Conservation (phyloP, 495 filamentous ascomycete genomes). For the Margaritispora aquatica region DNA sequence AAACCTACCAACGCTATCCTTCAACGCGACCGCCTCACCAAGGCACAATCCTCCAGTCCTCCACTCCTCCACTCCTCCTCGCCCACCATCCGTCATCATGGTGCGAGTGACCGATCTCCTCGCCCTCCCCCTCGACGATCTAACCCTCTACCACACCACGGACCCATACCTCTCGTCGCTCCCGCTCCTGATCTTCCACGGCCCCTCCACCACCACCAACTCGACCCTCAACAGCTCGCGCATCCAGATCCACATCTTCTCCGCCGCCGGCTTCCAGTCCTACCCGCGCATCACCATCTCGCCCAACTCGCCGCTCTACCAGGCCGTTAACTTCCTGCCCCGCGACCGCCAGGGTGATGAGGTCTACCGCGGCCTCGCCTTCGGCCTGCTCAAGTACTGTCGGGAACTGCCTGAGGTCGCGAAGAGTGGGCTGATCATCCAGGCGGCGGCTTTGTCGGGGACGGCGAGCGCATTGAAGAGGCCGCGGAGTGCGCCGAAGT, state of each 20-base stretch:
- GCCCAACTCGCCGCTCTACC: conserved; percentile 90
- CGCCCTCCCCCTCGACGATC: conserved; percentile 65
- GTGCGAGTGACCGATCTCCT: conserved; percentile 60
- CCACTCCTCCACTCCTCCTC: no score
- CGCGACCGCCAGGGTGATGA: conserved; percentile 92
- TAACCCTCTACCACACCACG: conserved; percentile 74
- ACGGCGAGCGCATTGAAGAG: conserved; percentile 37
- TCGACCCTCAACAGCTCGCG: conserved; percentile 81
- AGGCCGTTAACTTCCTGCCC: conserved; percentile 85
- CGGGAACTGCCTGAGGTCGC: conserved; percentile 71
- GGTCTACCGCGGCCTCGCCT: conserved; percentile 79
- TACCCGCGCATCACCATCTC: conserved; percentile 89
- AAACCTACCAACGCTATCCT: conserved; percentile 3
- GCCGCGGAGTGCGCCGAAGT: conserved; percentile 51
- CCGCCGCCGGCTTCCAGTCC: conserved; percentile 76
- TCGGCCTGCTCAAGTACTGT: conserved; percentile 91
- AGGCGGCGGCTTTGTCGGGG: conserved; percentile 40
- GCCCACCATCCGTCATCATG: conserved; percentile 43
- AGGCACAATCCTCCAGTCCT: no score
- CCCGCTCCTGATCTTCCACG: conserved; percentile 77
- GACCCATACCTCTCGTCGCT: conserved; percentile 69
- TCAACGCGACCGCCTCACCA: not conserved
- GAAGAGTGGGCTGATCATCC: conserved; percentile 52
- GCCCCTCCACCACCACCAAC: conserved; percentile 75
- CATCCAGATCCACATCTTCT: conserved; percentile 88